Evolutionary conservation across 768 basidiomycete genomes (phyloP), one percentile per base, ranked within the genome.

Genomic region (Boletus tomentosulus): DNA sequence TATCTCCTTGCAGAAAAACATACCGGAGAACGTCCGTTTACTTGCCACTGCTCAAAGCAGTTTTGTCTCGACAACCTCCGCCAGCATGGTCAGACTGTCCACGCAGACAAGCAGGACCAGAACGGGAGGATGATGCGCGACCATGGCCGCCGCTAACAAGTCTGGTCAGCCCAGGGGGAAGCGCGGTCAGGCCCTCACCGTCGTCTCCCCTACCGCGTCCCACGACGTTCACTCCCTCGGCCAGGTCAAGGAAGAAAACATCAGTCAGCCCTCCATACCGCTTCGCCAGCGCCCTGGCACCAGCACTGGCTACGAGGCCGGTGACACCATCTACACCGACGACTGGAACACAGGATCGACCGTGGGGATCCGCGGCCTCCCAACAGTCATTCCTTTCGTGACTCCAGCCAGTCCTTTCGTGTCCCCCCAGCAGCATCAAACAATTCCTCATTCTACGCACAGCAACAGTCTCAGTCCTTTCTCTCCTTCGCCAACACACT

Each of bases 31-130:
- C 85, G 94, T 19, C 96, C 96, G 16, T 98, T 98, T 72, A 83
- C 85, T 38, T 98, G 96, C 66, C 95, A 98, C 68, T 98, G 96
- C 75, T 82, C 85, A 12, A 95, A 96, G 71, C 87, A 95, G 60
- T 98, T 98, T 6, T 85, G 96, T 12, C 85, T 98, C 67, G 96
- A 98, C 73, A 98, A 98, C 66, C 81, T 98, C 3, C 86, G 96
- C 44, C 96, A 98, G 68, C 96, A 98, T 70, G 92, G 94, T 0
- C 90, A 95, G 78, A 96, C 95, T 6, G 94, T 97, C 1, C 96
- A 98, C 64, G 85, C 92, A n/a, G 93, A 97, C 68, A 90, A 92
- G 75, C 84, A 84, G 68, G 88, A 89, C 0, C 81, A 85, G 72
- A 95, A 95, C 74, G 89, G 91, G 68, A 75, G 81, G 49, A 93